phyloP scores from a whole-genome alignment of 169 alveolate species.

The Cryptosporidium meleagridis region DNA sequence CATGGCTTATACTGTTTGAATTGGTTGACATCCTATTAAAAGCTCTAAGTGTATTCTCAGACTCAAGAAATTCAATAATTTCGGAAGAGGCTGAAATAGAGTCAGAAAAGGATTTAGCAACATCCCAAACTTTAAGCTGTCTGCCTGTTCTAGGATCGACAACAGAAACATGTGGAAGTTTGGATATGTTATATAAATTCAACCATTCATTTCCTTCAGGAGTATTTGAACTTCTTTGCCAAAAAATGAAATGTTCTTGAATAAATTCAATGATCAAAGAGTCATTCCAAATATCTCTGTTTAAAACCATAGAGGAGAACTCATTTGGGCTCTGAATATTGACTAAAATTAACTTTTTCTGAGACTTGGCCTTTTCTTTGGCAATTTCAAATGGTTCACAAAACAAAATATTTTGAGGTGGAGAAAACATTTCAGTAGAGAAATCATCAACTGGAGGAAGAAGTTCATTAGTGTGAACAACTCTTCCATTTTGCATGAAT shows the following conservation, averaged over 20 bases:
- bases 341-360: slow-evolving; percentile 28
- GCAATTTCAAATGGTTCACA: slow-evolving; percentile 57
- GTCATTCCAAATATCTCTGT: slow-evolving; percentile 71
- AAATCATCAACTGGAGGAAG: slow-evolving; percentile 46
- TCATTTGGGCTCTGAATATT: slow-evolving; percentile 66
- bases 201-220: slow-evolving; percentile 68
- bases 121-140: slow-evolving; percentile 70
- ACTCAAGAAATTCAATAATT: slow-evolving; percentile 58
- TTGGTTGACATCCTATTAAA: slow-evolving; percentile 13
- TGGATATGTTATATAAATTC: slow-evolving; percentile 29
- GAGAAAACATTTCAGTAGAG: slow-evolving; percentile 59
- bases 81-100: slow-evolving; percentile 68
- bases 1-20: neutral
- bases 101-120: slow-evolving; percentile 52
- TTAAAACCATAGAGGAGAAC: slow-evolving; percentile 54
- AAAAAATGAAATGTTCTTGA: slow-evolving; percentile 50
- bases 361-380: slow-evolving; percentile 36
- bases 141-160: slow-evolving; percentile 73
- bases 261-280: slow-evolving; percentile 50
- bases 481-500: neutral
- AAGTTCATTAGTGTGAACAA: neutral
- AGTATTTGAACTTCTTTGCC: slow-evolving; percentile 63
- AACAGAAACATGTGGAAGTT: slow-evolving; percentile 67
- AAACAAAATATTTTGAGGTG: slow-evolving; percentile 47
- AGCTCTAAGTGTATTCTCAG: slow-evolving; percentile 16